Conservation (phyloP, 306 rosid genomes). For the Arachis hypogaea region DNA sequence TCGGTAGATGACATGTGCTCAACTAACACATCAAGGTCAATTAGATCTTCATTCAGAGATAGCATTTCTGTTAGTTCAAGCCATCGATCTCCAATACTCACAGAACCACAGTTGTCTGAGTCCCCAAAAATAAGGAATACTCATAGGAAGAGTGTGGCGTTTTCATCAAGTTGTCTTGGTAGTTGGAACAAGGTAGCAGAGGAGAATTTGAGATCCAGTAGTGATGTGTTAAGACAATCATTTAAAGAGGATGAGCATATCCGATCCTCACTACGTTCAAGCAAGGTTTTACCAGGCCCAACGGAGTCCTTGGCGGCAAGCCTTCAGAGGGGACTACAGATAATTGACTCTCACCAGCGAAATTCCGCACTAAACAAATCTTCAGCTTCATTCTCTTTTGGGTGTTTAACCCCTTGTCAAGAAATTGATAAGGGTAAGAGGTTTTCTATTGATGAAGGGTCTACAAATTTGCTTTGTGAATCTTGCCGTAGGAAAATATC, state of each 20-base stretch:
- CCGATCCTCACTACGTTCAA: conserved; percentile 62
- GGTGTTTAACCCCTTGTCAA: conserved; percentile 58
- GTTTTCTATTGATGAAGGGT: conserved; percentile 46
- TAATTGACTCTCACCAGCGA: conserved; percentile 85
- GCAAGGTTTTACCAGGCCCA: conserved; percentile 70
- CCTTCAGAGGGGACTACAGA: conserved; percentile 90
- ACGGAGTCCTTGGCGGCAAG: conserved; percentile 92
- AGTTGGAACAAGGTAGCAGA: conserved; percentile 57
- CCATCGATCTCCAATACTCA: conserved; percentile 59
- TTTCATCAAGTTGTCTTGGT: conserved; percentile 64
- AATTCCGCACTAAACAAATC: conserved; percentile 72
- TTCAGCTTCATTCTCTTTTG: conserved; percentile 83
- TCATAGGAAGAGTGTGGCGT: conserved; percentile 66
- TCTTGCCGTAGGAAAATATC: conserved; percentile 60
- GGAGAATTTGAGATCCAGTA: conserved; percentile 52
- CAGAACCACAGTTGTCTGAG: conserved; percentile 80
- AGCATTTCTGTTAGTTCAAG: conserved; percentile 71
- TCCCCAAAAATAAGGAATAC: conserved; percentile 84
- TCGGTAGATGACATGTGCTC: conserved; percentile 44
- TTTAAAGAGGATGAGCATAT: conserved; percentile 51
- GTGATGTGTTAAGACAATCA: conserved; percentile 61
- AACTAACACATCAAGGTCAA: conserved; percentile 45
- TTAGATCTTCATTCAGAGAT: conserved; percentile 53
- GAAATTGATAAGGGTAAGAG: conserved; percentile 53
- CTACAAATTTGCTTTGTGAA: conserved; percentile 59